Percentiles rank a stretch among this genome's conserved stretches.
These are phyloP conservation scores for Pythium pyrilobum DNA, from an alignment of 352 stramenopile genomes.

Conservation along the genomic window DNA sequence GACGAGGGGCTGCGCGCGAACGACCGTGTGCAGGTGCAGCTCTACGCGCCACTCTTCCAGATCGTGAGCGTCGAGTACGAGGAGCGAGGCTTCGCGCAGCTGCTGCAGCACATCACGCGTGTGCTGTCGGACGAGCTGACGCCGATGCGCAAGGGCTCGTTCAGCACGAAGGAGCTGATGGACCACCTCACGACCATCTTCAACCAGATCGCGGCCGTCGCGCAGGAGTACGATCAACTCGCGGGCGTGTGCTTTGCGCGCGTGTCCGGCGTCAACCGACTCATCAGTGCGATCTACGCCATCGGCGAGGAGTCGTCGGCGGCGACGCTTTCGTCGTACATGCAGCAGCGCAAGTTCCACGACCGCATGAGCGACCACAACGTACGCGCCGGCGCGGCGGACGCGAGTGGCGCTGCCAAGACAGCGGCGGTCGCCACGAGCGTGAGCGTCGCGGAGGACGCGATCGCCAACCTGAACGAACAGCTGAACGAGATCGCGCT, in stretches of 20 bases:
- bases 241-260: constrained; percentile 43
- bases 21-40: constrained; percentile 44
- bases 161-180: constrained; percentile 74
- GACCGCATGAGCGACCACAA: constrained; percentile 39
- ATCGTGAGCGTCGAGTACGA: constrained; percentile 64
- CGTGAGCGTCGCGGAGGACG: constrained; percentile 33
- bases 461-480: constrained; percentile 70
- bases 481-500: constrained; percentile 84
- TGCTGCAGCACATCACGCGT: constrained; percentile 43
- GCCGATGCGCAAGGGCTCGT: constrained; percentile 34
- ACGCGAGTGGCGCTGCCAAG: not conserved
- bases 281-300: constrained; percentile 52
- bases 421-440: constrained; percentile 6
- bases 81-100: constrained; percentile 48
- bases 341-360: constrained; percentile 66
- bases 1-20: constrained; percentile 40
- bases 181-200: constrained; percentile 70
- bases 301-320: constrained; percentile 53
- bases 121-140: constrained; percentile 30
- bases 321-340: constrained; percentile 62
- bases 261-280: constrained; percentile 42
- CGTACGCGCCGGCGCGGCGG: constrained; percentile 11
- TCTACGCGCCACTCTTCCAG: constrained; percentile 76
- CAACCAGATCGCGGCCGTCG: constrained; percentile 63
- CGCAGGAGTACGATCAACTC: constrained; percentile 58